A percentile compares a stretch with the other conserved stretches of the same genome.
phyloP scores from a whole-genome alignment of 805 yeast species.

The Cephaloascus fragrans region DNA sequence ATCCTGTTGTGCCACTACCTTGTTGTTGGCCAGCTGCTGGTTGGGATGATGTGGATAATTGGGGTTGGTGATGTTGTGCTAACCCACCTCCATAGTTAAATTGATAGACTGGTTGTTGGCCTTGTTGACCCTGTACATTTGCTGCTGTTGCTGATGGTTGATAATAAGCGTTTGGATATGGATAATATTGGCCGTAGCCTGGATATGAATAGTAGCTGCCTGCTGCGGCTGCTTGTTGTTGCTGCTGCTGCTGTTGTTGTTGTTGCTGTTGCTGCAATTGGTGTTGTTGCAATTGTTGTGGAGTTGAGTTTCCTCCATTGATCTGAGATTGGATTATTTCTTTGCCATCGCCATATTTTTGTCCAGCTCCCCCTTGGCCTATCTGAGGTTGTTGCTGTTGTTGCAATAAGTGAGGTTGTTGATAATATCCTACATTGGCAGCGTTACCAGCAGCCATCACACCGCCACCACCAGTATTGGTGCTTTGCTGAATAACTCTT shows the following conservation, averaged over 20 bases:
- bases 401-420: constrained; percentile 1
- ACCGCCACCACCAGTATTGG: constrained; percentile 13
- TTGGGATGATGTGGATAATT: constrained; percentile 2
- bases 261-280: constrained; percentile 4
- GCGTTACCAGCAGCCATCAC: constrained; percentile 1
- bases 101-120: constrained; percentile 6
- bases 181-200: background rate
- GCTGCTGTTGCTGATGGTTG: constrained; percentile 3
- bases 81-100: constrained; percentile 6
- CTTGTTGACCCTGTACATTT: constrained; percentile 4
- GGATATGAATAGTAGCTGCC: background rate
- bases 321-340: background rate
- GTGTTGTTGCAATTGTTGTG: constrained; percentile 6
- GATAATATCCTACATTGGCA: constrained; percentile 4
- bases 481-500: constrained; percentile 29
- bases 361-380: background rate
- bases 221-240: constrained; percentile 1
- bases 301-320: background rate
- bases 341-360: background rate
- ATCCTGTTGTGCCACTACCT: too few relatives aligned
- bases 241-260: constrained; percentile 1
- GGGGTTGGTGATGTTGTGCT: background rate
- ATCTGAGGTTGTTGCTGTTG: constrained; percentile 3
- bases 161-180: background rate
- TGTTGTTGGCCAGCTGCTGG: too few relatives aligned